Evolutionary conservation across 2,329 filamentous ascomycete genomes (phyloP), one percentile per base, ranked within the genome.

Genomic region (Xylariaceae sp.): DNA sequence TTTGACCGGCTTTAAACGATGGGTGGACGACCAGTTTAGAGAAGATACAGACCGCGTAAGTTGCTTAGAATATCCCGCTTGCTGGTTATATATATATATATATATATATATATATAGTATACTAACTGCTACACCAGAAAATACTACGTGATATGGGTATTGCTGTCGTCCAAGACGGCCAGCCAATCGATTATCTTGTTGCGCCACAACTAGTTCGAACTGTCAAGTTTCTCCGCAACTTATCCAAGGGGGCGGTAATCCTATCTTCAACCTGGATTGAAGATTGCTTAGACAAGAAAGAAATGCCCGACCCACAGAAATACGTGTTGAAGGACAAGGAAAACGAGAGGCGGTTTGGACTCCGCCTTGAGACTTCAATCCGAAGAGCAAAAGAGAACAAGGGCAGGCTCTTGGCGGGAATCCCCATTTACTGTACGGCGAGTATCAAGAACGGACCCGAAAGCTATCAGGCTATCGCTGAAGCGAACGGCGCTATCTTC

Each of bases 131-230:
- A 54, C 67, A 61, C 68, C 54, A 95, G 89, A 85, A 80, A 73
- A 87, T 87, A 73, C 78, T 99, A 53, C 87, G 91, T 57, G 83
- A 87, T 45, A 74, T 97, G 37, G 94, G 94, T 6, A 88, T 99
- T 53, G 79, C 85, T 62, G 82, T 96, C 27, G 87, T 89, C 3
- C 80, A 86, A 63, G 88, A 96, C 66, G 84, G 84, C 30, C 80
- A 82, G 47, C 80, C 83, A 44, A 94, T 89, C 68, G 89, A 92
- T 64, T 89, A 95, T 68, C 81, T 99, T 8, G 91, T 90, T 35
- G 92, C 92, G 3, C 94, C 92, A 0, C 81, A 84, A 42, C 84
- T 97, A 58, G 83, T 96, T 35, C 87, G 94, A 39, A 99, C 94
- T 0, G 85, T 89, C 68, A 99, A 99, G 68, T 99, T 99, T 68